Percentiles rank a stretch among this genome's conserved stretches.
Evolutionary conservation across 495 filamentous ascomycete species (phyloP).

Genomic region (Hypoxylon perforatum): DNA sequence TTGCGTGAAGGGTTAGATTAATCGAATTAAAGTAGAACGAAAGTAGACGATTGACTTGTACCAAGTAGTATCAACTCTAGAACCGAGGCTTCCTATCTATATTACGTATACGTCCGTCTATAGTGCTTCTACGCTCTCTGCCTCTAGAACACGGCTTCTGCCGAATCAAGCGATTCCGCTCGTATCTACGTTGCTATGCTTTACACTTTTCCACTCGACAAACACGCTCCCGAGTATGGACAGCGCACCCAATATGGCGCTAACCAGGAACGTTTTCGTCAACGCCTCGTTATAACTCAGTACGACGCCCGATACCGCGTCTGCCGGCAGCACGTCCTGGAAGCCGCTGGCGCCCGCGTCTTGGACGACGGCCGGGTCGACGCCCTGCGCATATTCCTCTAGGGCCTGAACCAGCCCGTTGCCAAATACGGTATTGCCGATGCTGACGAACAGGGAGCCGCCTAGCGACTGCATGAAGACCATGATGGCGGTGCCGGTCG

Average conservation of each 20-base stretch:
- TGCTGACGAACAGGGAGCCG: constrained; percentile 77
- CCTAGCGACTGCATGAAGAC: constrained; percentile 79
- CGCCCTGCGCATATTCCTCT: too few species aligned
- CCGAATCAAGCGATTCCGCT: too few species aligned
- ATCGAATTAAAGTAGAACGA: too few species aligned
- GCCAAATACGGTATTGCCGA: constrained; percentile 81
- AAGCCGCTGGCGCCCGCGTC: constrained; percentile 75
- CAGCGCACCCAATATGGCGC: constrained; percentile 69
- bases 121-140: too few species aligned
- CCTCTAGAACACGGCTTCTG: too few species aligned
- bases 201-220: constrained; percentile 85
- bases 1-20: too few species aligned
- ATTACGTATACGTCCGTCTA: too few species aligned
- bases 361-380: constrained; percentile 63
- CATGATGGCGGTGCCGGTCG: constrained; percentile 72
- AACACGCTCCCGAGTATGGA: constrained; percentile 69
- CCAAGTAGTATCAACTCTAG: too few species aligned
- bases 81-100: too few species aligned
- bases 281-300: constrained; percentile 82
- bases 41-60: too few species aligned
- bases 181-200: too few species aligned
- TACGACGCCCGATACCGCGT: constrained; percentile 58
- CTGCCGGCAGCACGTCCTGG: constrained; percentile 44
- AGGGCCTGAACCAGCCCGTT: constrained; percentile 76
- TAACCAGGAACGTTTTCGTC: constrained; percentile 74